Evolutionary conservation across 108 stramenopile species (phyloP), one percentile per base, ranked within the genome.

Genomic region (Cyclotella sp.): DNA sequence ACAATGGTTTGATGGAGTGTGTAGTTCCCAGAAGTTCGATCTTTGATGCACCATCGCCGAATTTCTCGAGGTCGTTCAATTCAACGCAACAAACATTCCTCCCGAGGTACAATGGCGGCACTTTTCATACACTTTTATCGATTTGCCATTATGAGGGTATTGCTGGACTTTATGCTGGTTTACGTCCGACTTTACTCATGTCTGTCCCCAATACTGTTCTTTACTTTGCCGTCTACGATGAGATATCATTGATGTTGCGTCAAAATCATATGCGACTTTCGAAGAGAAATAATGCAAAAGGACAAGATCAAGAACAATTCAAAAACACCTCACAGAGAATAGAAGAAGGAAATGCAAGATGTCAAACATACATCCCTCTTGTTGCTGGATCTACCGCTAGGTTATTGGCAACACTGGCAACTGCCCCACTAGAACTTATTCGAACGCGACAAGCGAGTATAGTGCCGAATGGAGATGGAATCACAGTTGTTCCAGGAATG

Each of bases 171-270:
- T 97, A 97, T 75, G 85, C 89, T 12, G 96, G 96, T 13, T 76
- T 97, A 15, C 62, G 75, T 3, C 89, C 94, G 2, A 90, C 93
- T 22, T 60, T 97, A 27, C 58, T 77, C 40, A 92, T 94, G 85
- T 84, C 85, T 24, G 84, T 95, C 14, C 96, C 96, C 15, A 91
- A 91, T 78, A 95, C 97, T 3, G 91, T 93, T 15, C 63, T 98
- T 22, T 98, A 98, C 72, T 97, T 95, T 77, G 78, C 93, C 9
- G 78, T 86, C 9, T 98, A 98, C 77, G 98, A 98, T 57, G 87
- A 90, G 63, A 69, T 92, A 46, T 65, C 85, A 9, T 47, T 52
- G 47, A 45, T 61, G 46, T 10, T 73, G 53, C 59, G 70, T 52
- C 30, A 52, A 51, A 28, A 73, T 61, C 44, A 72, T 28, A 6